Base-by-base conservation (phyloP, 2,329 filamentous ascomycete genomes). In the Boeremia exigua region DNA sequence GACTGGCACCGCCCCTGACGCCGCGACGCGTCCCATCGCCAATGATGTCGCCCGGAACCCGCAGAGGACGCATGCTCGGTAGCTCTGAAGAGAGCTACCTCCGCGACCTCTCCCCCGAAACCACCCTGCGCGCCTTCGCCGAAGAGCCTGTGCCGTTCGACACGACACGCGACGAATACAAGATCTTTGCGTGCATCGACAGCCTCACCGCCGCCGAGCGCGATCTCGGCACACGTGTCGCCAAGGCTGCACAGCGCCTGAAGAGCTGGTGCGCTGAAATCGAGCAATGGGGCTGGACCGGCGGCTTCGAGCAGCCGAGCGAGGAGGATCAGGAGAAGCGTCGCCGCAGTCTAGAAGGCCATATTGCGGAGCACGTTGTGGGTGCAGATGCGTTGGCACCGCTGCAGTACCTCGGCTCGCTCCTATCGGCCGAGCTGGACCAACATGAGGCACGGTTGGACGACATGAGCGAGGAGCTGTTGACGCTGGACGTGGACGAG, bases 221-320 rank as follows among this genome's bases (percentile, higher is more conserved):
- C 65, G 86, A 88, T 14, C 87, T 94, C 73, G 89, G 88, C 37
- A 80, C 88, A 66, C 84, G 86, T 59, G 87, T 89, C 38, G 90
- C 90, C 37, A 75, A 87, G 58, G 87, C 89, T 14, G 89, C 89
- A 11, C 85, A 88, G 65, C 86, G 84, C 60, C 85, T 95, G 59
- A 83, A 88, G 73, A 82, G 85, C 68, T 95, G 91, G 90, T 81
- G 90, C 25, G 80, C 85, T n/a, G 91, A 95, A 78, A 80, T 95
- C 34, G 79, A 82, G 54, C 72, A 78, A 56, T 88, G 86, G 86
- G 71, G 76, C 17, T 88, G 86, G 86, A 77, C 81, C 0, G 80
- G 79, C 58, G 77, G 71, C 12, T 82, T 81, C 53, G 78, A 80
- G 54, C 68, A 66, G 45, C 79, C 78, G 9, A 70, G 63, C 59